Evolutionary conservation across 352 stramenopile species (phyloP), one percentile per base, ranked within the genome.

Genomic region (Phytopythium vexans): DNA sequence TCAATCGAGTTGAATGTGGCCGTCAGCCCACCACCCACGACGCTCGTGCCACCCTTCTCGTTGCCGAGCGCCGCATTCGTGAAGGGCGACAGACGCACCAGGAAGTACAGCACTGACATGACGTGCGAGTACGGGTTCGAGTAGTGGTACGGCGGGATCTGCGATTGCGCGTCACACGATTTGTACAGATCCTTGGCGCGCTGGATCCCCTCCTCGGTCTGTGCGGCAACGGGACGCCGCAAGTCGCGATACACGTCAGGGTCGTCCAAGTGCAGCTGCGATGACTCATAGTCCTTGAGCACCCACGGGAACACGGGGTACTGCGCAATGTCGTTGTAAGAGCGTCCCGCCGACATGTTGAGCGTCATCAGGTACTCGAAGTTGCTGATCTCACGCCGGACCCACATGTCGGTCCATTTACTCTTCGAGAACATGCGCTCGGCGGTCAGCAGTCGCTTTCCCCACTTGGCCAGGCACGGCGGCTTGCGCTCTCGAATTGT

Each of bases 281-380:
- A 66, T 8, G 88, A 98, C 12, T 78, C 79, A 66, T 99, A 99
- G 60, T 99, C 95, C 12, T 88, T 88, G 3, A 99, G 61, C 15
- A 99, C 82, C 97, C 97, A 99, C 6, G 97, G 97, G 57, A 99
- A 99, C 2, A 99, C 56, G 8, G 97, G 97, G 67, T 99, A 99
- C 67, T 99, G 96, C 42, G 91, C 97, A 9, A 98, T 89, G 58
- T 99, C 96, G 66, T 98, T 98, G 68, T 98, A 99, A 46, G 87
- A 98, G 35, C 97, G 74, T 8, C 96, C 97, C 8, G 95, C 96
- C 21, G 97, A 84, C 15, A 97, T 86, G 65, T 99, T 99, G 15
- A 99, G 75, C 61, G 96, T 81, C 67, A 98, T 96, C 1, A 99
- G 62, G 63, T 99, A 99, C 58, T 99, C 97, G 68, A 98, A 99